These are phyloP conservation scores for Coniella vitis DNA, from an alignment of 2,329 filamentous ascomycete genomes.

Conservation along the genomic window DNA sequence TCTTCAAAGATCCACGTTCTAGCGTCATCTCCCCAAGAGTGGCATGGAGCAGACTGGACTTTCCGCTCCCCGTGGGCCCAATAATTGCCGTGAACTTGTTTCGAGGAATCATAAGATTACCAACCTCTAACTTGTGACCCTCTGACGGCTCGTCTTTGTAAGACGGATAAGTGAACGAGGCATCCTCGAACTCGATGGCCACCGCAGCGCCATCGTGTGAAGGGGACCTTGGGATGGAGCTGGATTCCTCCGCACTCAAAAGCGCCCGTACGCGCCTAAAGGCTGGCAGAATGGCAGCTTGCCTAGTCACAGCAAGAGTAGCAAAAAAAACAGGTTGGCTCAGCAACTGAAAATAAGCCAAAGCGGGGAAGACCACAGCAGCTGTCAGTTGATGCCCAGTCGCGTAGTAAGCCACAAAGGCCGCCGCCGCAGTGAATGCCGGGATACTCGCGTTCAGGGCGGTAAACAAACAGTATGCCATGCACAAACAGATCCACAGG, in stretches of 20 bases:
- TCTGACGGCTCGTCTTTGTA: background rate
- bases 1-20: background rate
- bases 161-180: background rate
- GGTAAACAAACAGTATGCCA: background rate
- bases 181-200: background rate
- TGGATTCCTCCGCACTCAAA: conserved; percentile 1
- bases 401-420: background rate
- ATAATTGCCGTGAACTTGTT: background rate
- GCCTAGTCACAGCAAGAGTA: background rate
- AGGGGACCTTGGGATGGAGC: background rate
- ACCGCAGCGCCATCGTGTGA: background rate
- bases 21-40: conserved; percentile 2
- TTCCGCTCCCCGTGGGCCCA: conserved; percentile 2
- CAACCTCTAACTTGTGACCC: background rate
- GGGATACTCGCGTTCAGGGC: background rate
- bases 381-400: conserved; percentile 2
- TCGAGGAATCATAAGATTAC: background rate
- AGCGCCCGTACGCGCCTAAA: background rate
- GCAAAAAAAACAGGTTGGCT: conserved; percentile 3
- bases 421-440: conserved; percentile 1
- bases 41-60: conserved; percentile 6
- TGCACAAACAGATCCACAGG: conserved; percentile 1
- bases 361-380: conserved; percentile 2
- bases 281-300: background rate
- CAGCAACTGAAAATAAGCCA: conserved; percentile 5